Evolutionary conservation across 371 early-diverging fungal species (phyloP).

Genomic region (Circinella umbellata): DNA sequence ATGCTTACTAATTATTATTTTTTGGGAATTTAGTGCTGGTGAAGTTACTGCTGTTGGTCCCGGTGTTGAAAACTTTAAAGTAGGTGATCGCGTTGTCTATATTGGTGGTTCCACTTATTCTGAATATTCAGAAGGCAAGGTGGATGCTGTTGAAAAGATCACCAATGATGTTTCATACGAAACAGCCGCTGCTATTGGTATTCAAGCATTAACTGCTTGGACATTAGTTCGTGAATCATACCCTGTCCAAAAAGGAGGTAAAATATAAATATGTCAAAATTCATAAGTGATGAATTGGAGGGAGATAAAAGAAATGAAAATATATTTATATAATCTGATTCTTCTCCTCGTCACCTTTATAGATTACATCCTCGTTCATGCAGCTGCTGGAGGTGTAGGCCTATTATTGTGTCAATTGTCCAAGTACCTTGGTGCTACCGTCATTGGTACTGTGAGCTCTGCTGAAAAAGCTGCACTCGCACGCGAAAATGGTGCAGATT

Average conservation of each 20-base stretch:
- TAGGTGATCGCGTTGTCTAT: conserved; percentile 88
- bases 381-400: conserved; percentile 94
- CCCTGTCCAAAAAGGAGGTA: conserved; percentile 69
- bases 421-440: conserved; percentile 82
- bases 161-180: conserved; percentile 67
- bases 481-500: conserved; percentile 74
- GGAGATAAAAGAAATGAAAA: no score
- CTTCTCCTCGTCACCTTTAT: not conserved
- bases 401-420: conserved; percentile 76
- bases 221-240: conserved; percentile 77
- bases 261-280: not conserved
- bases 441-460: conserved; percentile 88
- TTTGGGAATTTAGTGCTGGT: conserved; percentile 20
- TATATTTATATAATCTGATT: not conserved
- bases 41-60: conserved; percentile 61
- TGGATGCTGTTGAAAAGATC: conserved; percentile 50
- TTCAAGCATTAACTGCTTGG: conserved; percentile 86
- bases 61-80: conserved; percentile 64
- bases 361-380: conserved; percentile 86
- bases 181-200: conserved; percentile 65
- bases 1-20: not conserved
- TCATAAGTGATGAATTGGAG: no score
- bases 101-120: conserved; percentile 71
- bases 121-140: conserved; percentile 71
- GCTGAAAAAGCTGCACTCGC: conserved; percentile 82